phyloP scores from a whole-genome alignment of 75 land plant species.

The Cryptomeria japonica region DNA sequence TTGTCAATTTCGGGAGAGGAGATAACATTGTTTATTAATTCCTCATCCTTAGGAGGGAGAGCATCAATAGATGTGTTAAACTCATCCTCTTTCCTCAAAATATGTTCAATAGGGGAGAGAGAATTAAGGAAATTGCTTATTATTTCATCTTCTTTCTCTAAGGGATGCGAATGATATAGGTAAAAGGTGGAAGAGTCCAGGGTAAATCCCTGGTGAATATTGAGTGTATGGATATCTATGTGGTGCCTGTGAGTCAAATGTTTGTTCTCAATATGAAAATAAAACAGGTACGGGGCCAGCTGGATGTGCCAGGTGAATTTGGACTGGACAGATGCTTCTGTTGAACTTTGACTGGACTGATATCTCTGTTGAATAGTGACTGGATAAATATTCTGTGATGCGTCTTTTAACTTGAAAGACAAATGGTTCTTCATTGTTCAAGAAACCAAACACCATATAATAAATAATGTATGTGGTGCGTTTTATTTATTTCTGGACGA shows the following conservation, averaged over 20 bases:
- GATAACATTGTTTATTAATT: too few species aligned
- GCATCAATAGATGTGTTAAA: too few species aligned
- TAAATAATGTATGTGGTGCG: too few species aligned
- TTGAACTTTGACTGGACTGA: neutral
- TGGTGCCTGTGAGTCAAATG: neutral
- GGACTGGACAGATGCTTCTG: neutral
- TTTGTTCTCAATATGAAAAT: neutral
- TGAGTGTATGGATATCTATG: too few species aligned
- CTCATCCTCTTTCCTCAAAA: too few species aligned
- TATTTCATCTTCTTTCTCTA: too few species aligned
- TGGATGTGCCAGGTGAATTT: neutral
- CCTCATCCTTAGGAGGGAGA: too few species aligned
- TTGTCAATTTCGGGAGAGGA: too few species aligned
- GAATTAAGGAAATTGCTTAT: too few species aligned
- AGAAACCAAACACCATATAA: neutral
- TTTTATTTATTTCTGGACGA: neutral
- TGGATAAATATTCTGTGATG: neutral
- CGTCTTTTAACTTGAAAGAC: neutral
- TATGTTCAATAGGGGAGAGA: too few species aligned
- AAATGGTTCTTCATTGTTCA: neutral
- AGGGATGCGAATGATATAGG: neutral
- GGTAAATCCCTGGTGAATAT: neutral
- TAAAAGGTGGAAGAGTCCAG: neutral
- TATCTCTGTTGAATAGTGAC: neutral
- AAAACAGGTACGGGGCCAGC: neutral